phyloP scores from a whole-genome alignment of 2,329 filamentous ascomycete genomes.

The Trichoderma oligosporum region DNA sequence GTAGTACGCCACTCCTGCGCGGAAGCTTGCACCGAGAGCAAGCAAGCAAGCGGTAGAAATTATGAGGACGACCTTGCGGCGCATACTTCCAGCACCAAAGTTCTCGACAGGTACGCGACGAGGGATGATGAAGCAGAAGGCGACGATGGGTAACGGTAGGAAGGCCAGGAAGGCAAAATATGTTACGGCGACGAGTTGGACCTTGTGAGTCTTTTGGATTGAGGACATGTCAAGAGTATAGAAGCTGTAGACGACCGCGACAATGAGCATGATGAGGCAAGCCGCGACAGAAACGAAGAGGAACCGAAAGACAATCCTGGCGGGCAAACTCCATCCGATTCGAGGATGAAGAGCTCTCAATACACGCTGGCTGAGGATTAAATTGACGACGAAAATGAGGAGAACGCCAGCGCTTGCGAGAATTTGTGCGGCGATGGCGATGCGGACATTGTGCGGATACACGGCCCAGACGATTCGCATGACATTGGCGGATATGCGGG shows the following conservation, averaged over 20 bases:
- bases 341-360: constrained; percentile 67
- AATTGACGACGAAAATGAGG: constrained; percentile 72
- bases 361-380: constrained; percentile 72
- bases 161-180: constrained; percentile 57
- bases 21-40: constrained; percentile 65
- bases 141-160: constrained; percentile 56
- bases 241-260: constrained; percentile 59
- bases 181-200: constrained; percentile 64
- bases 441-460: constrained; percentile 35
- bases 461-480: constrained; percentile 53
- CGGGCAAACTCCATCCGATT: constrained; percentile 62
- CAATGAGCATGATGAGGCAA: constrained; percentile 64
- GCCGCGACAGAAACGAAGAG: constrained; percentile 56
- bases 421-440: constrained; percentile 60
- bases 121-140: constrained; percentile 48
- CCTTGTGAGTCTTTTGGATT: constrained; percentile 51
- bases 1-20: constrained; percentile 56
- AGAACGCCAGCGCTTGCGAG: constrained; percentile 72
- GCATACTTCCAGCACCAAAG: constrained; percentile 61
- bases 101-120: constrained; percentile 45
- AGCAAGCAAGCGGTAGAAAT: constrained; percentile 57
- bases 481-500: constrained; percentile 48
- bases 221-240: constrained; percentile 58
- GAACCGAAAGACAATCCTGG: constrained; percentile 51
- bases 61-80: constrained; percentile 64